Conservation (phyloP, 805 yeast genomes). For the Sugiyamaella floridensis region DNA sequence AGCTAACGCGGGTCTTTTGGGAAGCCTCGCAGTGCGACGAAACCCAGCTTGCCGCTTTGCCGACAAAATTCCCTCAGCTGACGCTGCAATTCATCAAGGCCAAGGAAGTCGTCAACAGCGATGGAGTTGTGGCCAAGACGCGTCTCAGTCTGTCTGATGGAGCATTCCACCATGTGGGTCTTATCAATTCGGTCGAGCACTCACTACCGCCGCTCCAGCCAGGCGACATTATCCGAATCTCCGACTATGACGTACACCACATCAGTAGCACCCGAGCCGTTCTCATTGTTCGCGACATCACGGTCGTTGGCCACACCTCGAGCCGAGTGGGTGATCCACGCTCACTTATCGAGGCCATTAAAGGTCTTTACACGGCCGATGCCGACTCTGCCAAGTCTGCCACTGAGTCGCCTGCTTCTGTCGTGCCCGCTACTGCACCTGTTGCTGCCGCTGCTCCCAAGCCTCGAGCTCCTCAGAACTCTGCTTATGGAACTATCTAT, state of each 20-base stretch:
- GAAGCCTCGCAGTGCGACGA: neutral
- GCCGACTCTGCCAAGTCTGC: neutral
- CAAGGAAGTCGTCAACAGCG: constrained; percentile 4
- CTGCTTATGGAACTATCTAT: constrained; percentile 37
- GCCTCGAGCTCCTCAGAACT: constrained; percentile 5
- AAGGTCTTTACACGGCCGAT: neutral
- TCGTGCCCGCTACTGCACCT: neutral
- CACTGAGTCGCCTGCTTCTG: neutral
- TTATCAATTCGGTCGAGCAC: constrained; percentile 1
- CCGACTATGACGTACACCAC: constrained; percentile 4
- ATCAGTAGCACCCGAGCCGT: neutral
- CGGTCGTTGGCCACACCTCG: neutral
- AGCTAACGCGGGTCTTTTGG: neutral
- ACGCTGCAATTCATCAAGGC: constrained; percentile 7
- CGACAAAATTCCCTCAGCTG: constrained; percentile 4
- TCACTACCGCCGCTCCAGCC: constrained; percentile 1
- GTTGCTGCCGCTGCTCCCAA: constrained; percentile 1
- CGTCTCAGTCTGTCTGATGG: constrained; percentile 8
- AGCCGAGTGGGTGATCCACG: neutral
- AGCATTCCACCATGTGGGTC: neutral
- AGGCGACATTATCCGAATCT: constrained; percentile 2
- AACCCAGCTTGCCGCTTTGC: neutral
- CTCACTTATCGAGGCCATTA: neutral
- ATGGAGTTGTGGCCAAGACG: constrained; percentile 1
- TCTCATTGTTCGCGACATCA: neutral